A percentile compares a stretch with the other conserved stretches of the same genome.
These are phyloP conservation scores for Aspergillus caelatus DNA, from an alignment of 2,329 filamentous ascomycete genomes.

Conservation along the genomic window DNA sequence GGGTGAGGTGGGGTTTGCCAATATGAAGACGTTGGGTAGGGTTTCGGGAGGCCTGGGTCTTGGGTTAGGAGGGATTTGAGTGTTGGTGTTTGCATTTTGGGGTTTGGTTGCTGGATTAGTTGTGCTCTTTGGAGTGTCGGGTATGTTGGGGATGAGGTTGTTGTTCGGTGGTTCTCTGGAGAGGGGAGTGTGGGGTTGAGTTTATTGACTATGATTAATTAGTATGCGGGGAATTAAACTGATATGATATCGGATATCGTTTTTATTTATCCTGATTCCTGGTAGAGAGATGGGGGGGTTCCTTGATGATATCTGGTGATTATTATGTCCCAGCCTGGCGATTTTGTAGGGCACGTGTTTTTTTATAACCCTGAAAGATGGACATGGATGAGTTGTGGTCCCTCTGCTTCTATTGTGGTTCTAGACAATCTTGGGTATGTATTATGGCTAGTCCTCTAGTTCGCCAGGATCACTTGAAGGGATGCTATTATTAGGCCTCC, in stretches of 20 bases:
- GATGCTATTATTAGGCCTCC: too few species aligned
- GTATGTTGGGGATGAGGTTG: background rate
- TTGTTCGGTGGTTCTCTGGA: background rate
- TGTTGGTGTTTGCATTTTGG: background rate
- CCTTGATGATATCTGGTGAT: background rate
- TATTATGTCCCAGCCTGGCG: background rate
- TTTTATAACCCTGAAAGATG: background rate
- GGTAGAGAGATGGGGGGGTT: background rate
- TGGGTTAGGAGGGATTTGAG: background rate
- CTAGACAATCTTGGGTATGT: background rate
- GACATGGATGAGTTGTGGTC: background rate
- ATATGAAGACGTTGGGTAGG: conserved; percentile 40
- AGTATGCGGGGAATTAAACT: background rate
- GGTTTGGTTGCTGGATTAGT: background rate
- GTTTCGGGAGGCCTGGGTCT: conserved; percentile 40
- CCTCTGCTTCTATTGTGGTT: background rate
- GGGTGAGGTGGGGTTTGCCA: conserved; percentile 40
- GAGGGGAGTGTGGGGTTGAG: background rate
- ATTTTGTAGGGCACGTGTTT: background rate
- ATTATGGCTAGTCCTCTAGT: background rate
- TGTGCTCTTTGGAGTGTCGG: background rate
- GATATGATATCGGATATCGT: background rate
- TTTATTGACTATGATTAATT: background rate
- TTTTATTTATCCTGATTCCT: background rate
- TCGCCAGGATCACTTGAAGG: background rate